phyloP scores from a whole-genome alignment of 169 alveolate species.

The Amoebophrya sp. region DNA sequence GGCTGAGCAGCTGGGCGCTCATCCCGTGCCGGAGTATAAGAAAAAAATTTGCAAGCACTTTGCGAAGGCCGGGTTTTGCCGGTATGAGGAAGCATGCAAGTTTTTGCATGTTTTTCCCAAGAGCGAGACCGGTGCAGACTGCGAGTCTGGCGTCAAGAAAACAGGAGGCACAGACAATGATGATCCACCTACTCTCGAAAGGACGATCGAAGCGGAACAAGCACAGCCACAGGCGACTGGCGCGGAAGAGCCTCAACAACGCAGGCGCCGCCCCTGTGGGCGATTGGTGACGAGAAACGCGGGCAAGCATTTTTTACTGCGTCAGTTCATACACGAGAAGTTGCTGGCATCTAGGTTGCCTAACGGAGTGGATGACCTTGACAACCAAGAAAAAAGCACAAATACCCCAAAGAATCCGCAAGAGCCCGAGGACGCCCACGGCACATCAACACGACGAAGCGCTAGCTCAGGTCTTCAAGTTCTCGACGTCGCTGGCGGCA shows the following conservation, averaged over 20 bases:
- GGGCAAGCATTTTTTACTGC: not conserved
- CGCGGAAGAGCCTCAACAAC: not conserved
- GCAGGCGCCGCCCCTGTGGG: not conserved
- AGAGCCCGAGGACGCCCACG: no score
- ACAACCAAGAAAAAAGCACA: not conserved
- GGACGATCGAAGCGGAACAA: not conserved
- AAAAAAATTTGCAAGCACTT: not conserved
- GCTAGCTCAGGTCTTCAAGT: not conserved
- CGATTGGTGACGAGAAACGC: not conserved
- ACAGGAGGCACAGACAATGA: no score
- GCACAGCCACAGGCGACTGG: not conserved
- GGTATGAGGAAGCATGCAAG: not conserved
- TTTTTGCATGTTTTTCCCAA: not conserved
- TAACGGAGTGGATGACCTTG: not conserved
- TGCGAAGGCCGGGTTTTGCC: not conserved
- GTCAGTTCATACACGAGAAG: not conserved
- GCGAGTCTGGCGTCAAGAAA: no score
- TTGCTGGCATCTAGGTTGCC: not conserved
- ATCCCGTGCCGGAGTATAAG: no score
- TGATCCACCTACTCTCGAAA: no score
- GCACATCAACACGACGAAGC: no score
- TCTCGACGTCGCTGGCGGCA: not conserved
- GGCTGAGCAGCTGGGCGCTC: not conserved
- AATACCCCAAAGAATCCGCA: not conserved
- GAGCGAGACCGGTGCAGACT: no score